phyloP scores from a whole-genome alignment of 441 rosid species.

The Breynia disticha region DNA sequence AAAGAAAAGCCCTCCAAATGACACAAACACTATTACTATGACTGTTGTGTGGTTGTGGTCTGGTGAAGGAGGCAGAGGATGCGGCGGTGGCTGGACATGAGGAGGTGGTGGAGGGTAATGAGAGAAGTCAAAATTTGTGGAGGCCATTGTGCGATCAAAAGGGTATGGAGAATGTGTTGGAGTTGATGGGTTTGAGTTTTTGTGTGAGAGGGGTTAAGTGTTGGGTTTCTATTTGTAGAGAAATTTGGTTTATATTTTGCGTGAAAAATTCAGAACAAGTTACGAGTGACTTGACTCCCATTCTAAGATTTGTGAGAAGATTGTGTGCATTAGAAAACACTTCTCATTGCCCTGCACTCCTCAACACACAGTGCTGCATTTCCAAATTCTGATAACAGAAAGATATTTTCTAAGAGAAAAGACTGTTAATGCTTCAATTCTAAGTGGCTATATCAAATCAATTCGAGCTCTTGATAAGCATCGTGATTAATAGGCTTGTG shows the following conservation, averaged over 20 bases:
- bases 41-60: constrained; percentile 43
- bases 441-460: too few species aligned
- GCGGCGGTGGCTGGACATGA: constrained; percentile 13
- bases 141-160: constrained; percentile 23
- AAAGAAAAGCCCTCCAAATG: constrained; percentile 52
- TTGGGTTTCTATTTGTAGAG: constrained; percentile 35
- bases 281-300: constrained; percentile 30
- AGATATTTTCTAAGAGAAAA: too few species aligned
- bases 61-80: constrained; percentile 33
- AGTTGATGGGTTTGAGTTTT: not conserved
- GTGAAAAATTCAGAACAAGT: constrained; percentile 20
- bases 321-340: constrained; percentile 69
- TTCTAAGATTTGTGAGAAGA: constrained; percentile 32
- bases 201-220: constrained; percentile 18
- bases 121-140: constrained; percentile 8
- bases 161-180: not conserved
- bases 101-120: constrained; percentile 23
- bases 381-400: too few species aligned
- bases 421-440: too few species aligned
- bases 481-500: too few species aligned
- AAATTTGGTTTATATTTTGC: not conserved
- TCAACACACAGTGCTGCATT: too few species aligned
- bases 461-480: too few species aligned
- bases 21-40: constrained; percentile 49
- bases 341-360: constrained; percentile 17